A percentile compares a stretch with the other conserved stretches of the same genome.
phyloP scores from a whole-genome alignment of 78 protist genomes.

The Dictyostelium discoideum region DNA sequence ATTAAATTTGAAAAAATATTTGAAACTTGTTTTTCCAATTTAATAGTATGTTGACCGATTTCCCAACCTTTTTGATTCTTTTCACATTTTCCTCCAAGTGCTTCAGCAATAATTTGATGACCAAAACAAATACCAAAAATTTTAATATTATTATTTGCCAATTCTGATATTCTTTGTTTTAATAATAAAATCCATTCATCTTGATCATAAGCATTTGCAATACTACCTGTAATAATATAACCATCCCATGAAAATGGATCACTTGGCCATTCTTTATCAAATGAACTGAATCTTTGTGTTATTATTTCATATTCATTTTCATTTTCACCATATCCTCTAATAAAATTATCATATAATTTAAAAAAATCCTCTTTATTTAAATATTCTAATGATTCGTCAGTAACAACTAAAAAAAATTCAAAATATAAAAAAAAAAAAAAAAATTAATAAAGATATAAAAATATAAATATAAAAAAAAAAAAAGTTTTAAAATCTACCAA shows the following conservation, averaged over 20 bases:
- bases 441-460: too few relatives aligned
- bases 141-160: constrained; percentile 34
- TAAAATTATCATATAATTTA: not conserved
- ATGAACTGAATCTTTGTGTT: not conserved
- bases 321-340: not conserved
- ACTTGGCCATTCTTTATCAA: constrained; percentile 29
- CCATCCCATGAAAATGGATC: constrained; percentile 37
- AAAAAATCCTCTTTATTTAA: not conserved
- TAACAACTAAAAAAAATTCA: constrained; percentile 3
- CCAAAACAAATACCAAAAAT: constrained; percentile 78
- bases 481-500: too few relatives aligned
- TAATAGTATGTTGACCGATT: constrained; percentile 10
- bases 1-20: not conserved
- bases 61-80: constrained; percentile 61
- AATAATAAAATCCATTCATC: constrained; percentile 60
- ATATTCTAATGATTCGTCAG: not conserved
- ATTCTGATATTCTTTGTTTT: constrained; percentile 8
- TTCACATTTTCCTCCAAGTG: constrained; percentile 22
- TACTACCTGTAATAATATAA: constrained; percentile 55
- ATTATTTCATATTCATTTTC: not conserved
- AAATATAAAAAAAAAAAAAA: too few relatives aligned
- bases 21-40: not conserved
- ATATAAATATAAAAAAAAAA: too few relatives aligned
- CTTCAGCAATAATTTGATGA: constrained; percentile 64
- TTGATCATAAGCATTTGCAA: constrained; percentile 19